Conservation (phyloP, 2,329 filamentous ascomycete species). For the Sporothrix pallida region DNA sequence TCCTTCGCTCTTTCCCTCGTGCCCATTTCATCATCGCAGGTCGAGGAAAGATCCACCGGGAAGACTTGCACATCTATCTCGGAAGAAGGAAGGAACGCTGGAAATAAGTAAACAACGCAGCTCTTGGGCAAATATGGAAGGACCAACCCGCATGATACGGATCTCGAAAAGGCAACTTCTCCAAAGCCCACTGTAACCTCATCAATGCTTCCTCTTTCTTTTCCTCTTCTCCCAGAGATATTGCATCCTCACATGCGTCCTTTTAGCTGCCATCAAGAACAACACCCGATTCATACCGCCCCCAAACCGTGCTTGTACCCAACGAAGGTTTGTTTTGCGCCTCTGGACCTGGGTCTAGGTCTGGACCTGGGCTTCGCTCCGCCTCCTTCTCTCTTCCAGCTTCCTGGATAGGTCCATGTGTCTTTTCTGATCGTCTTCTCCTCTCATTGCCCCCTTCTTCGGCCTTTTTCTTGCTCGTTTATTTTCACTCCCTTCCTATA, state of each 20-base stretch:
- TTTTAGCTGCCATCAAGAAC: background rate
- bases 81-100: constrained; percentile 9
- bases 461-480: background rate
- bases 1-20: constrained; percentile 4
- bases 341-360: too few species aligned
- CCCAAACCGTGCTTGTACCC: background rate
- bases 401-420: background rate
- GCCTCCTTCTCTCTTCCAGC: background rate
- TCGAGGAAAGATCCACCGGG: background rate
- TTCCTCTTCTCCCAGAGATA: background rate
- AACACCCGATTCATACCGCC: constrained; percentile 3
- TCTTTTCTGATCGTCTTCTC: background rate
- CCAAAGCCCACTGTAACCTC: background rate
- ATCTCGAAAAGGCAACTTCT: background rate
- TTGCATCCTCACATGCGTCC: background rate
- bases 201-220: background rate
- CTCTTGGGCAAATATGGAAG: background rate
- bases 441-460: background rate
- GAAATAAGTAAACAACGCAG: background rate
- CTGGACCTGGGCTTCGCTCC: background rate
- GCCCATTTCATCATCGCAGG: background rate
- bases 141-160: background rate
- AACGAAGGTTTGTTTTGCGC: background rate
- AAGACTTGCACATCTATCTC: background rate
- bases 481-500: background rate